Conservation (phyloP, 2,329 filamentous ascomycete genomes). For the Cordyceps militaris region DNA sequence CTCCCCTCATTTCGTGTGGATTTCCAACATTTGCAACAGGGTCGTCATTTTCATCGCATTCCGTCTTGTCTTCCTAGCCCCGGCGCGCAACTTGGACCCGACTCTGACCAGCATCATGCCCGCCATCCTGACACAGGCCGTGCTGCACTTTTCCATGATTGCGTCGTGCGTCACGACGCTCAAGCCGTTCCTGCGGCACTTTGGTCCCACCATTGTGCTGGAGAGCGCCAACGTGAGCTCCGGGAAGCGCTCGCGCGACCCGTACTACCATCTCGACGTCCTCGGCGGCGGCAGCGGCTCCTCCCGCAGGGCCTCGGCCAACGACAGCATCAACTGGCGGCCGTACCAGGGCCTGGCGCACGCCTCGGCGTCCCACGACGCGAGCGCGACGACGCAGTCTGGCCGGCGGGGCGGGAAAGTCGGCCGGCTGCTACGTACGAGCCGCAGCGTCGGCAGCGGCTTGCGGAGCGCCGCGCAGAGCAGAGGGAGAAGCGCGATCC, state of each 20-base stretch:
- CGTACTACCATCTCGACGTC: slow-evolving; percentile 13
- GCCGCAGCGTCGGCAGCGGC: not conserved
- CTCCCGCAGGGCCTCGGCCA: not conserved
- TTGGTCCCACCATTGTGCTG: slow-evolving; percentile 11
- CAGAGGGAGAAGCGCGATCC: not conserved
- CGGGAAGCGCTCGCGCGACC: slow-evolving; percentile 4
- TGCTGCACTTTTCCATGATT: slow-evolving; percentile 11
- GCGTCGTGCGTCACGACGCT: slow-evolving; percentile 11
- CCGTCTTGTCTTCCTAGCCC: slow-evolving; percentile 1
- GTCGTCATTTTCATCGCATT: not conserved
- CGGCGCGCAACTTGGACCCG: not conserved
- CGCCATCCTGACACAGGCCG: not conserved
- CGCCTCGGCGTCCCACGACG: not conserved
- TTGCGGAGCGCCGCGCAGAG: not conserved
- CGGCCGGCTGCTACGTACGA: not conserved
- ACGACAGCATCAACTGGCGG: slow-evolving; percentile 10
- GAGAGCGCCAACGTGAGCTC: slow-evolving; percentile 13
- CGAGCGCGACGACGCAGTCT: not conserved
- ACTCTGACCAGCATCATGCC: slow-evolving; percentile 3
- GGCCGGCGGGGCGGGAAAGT: not conserved
- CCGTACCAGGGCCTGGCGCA: slow-evolving; percentile 1
- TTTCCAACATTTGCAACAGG: not conserved
- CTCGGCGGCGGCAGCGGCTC: not conserved
- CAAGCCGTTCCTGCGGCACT: slow-evolving; percentile 14
- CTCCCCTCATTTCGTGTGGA: too few species aligned